phyloP scores from a whole-genome alignment of 306 rosid species.

The Rosa multiflora region DNA sequence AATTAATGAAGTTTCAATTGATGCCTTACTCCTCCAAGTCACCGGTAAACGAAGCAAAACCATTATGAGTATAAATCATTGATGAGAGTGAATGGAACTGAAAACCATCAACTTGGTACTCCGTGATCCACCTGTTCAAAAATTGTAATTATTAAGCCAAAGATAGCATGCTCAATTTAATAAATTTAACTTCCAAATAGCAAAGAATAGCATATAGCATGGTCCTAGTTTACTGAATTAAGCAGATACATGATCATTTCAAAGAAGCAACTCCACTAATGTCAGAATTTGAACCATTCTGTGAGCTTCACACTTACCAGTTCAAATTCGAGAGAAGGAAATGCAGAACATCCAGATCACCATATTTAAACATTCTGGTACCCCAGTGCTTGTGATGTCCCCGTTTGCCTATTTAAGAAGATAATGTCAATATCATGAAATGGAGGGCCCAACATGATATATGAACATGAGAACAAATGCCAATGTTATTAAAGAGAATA shows the following conservation, averaged over 20 bases:
- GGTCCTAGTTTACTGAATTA: slow-evolving; percentile 13
- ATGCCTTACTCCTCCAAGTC: slow-evolving; percentile 92
- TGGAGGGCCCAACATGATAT: not conserved
- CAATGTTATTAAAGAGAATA: not conserved
- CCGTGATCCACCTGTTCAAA: slow-evolving; percentile 82
- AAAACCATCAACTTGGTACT: slow-evolving; percentile 93
- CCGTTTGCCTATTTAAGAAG: slow-evolving; percentile 72
- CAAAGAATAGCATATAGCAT: slow-evolving; percentile 9
- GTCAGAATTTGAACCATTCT: not conserved
- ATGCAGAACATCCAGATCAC: slow-evolving; percentile 82
- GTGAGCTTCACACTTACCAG: slow-evolving; percentile 58
- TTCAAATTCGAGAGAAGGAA: slow-evolving; percentile 91
- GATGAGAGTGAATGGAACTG: slow-evolving; percentile 91
- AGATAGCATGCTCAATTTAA: slow-evolving; percentile 18
- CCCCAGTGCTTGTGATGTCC: slow-evolving; percentile 97
- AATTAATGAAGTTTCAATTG: slow-evolving; percentile 22
- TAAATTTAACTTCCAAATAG: slow-evolving; percentile 5
- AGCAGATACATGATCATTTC: slow-evolving; percentile 19
- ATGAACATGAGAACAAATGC: slow-evolving; percentile 13
- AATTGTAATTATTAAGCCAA: slow-evolving; percentile 24
- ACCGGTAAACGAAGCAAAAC: slow-evolving; percentile 94
- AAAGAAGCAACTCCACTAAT: slow-evolving; percentile 14
- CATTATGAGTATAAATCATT: slow-evolving; percentile 93
- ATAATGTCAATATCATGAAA: slow-evolving; percentile 19
- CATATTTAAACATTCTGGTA: slow-evolving; percentile 90